A percentile compares a stretch with the other conserved stretches of the same genome.
Evolutionary conservation across 192 early-diverging fungal species (phyloP).

Genomic region (Coemansia sp.): DNA sequence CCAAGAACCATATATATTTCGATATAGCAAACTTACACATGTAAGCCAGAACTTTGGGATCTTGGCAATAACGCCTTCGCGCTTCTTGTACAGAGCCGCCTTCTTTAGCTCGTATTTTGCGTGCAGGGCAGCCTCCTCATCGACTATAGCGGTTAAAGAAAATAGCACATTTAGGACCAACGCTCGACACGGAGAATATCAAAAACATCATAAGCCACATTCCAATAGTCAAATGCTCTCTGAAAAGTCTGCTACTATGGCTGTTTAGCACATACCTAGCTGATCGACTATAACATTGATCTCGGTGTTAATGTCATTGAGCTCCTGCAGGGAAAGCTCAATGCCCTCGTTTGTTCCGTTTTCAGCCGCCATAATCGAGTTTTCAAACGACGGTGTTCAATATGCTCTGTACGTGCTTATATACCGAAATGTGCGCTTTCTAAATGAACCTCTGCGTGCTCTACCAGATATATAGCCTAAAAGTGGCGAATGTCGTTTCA

Average conservation of each 20-base stretch:
- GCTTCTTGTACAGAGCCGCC: conserved; percentile 56
- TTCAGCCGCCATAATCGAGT: conserved; percentile 27
- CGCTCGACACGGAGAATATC: not conserved
- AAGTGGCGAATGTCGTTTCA: no score
- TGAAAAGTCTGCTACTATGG: not conserved
- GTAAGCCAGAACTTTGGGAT: conserved; percentile 61
- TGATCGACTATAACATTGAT: conserved; percentile 49
- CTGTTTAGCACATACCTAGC: conserved; percentile 19
- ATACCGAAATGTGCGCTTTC: not conserved
- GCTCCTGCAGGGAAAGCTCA: conserved; percentile 32
- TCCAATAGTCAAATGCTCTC: not conserved
- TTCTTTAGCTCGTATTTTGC: conserved; percentile 55
- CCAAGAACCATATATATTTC: not conserved
- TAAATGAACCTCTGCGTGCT: not conserved
- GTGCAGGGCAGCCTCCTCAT: conserved; percentile 52
- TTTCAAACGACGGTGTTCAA: not conserved
- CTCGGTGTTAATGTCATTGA: conserved; percentile 34
- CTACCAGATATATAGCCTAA: no score
- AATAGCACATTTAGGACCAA: not conserved
- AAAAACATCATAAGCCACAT: not conserved
- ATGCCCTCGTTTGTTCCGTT: conserved; percentile 27
- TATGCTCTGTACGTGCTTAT: not conserved
- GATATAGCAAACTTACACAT: conserved; percentile 46
- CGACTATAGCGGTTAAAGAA: conserved; percentile 18
- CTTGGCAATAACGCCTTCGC: conserved; percentile 54